phyloP scores from a whole-genome alignment of 2,329 filamentous ascomycete genomes.

The Parastagonospora avenae region DNA sequence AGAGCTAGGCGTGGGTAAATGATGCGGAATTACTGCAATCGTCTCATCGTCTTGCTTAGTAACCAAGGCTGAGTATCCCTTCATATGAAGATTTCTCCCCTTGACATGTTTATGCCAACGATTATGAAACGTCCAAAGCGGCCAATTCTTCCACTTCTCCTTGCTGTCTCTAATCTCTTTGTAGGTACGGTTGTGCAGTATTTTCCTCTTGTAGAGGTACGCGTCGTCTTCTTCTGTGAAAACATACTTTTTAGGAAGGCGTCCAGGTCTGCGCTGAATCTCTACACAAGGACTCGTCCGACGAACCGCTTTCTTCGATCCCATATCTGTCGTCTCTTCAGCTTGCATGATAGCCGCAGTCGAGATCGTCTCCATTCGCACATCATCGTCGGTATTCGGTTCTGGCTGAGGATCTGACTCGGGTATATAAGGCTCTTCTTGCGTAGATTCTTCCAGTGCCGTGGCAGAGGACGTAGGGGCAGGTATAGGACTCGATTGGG shows the following conservation, averaged over 20 bases:
- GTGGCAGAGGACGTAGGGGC: neutral
- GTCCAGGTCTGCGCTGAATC: constrained; percentile 8
- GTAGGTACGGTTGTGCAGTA: constrained; percentile 33
- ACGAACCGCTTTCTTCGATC: constrained; percentile 4
- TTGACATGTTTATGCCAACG: constrained; percentile 23
- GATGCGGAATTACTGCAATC: constrained; percentile 8
- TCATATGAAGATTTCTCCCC: constrained; percentile 9
- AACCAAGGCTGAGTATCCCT: neutral
- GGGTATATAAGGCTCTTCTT: neutral
- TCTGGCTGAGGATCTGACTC: neutral
- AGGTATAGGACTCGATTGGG: constrained; percentile 19
- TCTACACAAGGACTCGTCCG: constrained; percentile 20
- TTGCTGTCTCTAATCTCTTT: constrained; percentile 23
- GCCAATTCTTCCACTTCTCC: constrained; percentile 27
- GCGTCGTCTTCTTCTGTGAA: constrained; percentile 43
- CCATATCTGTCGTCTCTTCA: neutral
- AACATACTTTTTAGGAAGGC: constrained; percentile 6
- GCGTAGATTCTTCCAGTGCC: neutral
- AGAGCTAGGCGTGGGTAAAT: constrained; percentile 39
- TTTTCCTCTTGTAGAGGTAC: constrained; percentile 41
- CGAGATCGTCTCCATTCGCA: neutral
- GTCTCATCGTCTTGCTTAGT: neutral
- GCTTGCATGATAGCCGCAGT: neutral
- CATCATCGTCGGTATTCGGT: neutral
- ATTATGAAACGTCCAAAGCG: constrained; percentile 10